A percentile compares a stretch with the other conserved stretches of the same genome.
Conservation (phyloP, 371 early-diverging fungal species). For the Rhizopus sp. region DNA sequence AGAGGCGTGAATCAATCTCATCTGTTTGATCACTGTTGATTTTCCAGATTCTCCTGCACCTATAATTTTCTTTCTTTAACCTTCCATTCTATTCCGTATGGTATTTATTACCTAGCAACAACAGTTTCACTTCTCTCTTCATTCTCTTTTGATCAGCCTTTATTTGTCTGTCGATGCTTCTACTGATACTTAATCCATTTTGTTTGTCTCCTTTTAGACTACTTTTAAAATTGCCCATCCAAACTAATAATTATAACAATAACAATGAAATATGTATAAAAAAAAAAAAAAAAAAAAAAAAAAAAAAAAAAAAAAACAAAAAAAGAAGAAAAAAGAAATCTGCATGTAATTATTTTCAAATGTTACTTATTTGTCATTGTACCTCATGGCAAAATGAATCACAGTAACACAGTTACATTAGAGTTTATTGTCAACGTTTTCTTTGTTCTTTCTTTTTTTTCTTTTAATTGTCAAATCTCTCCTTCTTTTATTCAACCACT, state of each 20-base stretch:
- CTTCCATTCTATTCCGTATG: too few relatives aligned
- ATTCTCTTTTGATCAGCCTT: conserved; percentile 72
- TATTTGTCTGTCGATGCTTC: conserved; percentile 78
- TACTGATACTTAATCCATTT: conserved; percentile 44
- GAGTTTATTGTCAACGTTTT: conserved; percentile 4
- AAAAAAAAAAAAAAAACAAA: conserved; percentile 12
- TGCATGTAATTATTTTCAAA: conserved; percentile 1
- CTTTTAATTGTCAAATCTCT: not conserved
- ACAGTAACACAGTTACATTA: conserved; percentile 1
- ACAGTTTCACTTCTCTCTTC: conserved; percentile 86
- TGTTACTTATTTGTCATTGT: conserved; percentile 5
- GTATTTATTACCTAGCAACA: conserved; percentile 73
- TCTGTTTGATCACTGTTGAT: conserved; percentile 94
- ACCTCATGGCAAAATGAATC: conserved; percentile 10
- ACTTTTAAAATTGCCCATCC: conserved; percentile 27
- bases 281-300: conserved; percentile 7
- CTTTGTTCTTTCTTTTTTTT: conserved; percentile 12
- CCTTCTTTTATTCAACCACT: conserved; percentile 1
- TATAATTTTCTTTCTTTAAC: conserved; percentile 23
- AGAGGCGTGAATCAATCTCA: conserved; percentile 92
- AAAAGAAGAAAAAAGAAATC: conserved; percentile 7
- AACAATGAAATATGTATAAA: not conserved
- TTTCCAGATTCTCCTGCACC: conserved; percentile 98
- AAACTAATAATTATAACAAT: not conserved
- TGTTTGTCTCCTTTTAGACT: conserved; percentile 9